These are phyloP conservation scores for Fusarium tuaranense DNA, from an alignment of 2,329 filamentous ascomycete species.

Conservation along the genomic window DNA sequence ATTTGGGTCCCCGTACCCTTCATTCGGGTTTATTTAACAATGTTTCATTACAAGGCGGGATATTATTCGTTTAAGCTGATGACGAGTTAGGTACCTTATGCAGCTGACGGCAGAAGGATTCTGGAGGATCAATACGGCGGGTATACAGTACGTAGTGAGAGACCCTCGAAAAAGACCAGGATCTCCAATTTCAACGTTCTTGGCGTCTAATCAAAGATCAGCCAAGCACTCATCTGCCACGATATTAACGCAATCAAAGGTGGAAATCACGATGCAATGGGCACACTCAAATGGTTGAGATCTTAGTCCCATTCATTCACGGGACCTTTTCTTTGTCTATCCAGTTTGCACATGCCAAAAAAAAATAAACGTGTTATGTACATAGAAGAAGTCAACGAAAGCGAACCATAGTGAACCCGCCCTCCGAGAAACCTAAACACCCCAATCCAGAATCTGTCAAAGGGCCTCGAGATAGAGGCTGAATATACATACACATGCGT, in stretches of 20 bases:
- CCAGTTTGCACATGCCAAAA: conserved; percentile 18
- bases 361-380: conserved; percentile 28
- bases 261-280: conserved; percentile 7
- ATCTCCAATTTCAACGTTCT: not conserved
- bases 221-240: conserved; percentile 13
- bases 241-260: conserved; percentile 3
- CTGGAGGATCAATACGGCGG: not conserved
- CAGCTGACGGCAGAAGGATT: not conserved
- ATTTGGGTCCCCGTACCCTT: not conserved
- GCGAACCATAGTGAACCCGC: conserved; percentile 36
- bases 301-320: conserved; percentile 11
- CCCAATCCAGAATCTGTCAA: conserved; percentile 39
- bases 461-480: conserved; percentile 5
- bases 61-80: not conserved
- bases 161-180: not conserved
- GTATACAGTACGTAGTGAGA: not conserved
- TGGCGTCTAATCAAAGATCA: conserved; percentile 18
- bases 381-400: conserved; percentile 37
- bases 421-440: conserved; percentile 39
- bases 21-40: not conserved
- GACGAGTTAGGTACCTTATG: not conserved
- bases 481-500: not conserved
- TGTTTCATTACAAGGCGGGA: not conserved
- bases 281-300: conserved; percentile 7
- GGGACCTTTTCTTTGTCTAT: conserved; percentile 31